phyloP scores from a whole-genome alignment of 2,329 filamentous ascomycete species.

The Pseudogymnoascus sp. region DNA sequence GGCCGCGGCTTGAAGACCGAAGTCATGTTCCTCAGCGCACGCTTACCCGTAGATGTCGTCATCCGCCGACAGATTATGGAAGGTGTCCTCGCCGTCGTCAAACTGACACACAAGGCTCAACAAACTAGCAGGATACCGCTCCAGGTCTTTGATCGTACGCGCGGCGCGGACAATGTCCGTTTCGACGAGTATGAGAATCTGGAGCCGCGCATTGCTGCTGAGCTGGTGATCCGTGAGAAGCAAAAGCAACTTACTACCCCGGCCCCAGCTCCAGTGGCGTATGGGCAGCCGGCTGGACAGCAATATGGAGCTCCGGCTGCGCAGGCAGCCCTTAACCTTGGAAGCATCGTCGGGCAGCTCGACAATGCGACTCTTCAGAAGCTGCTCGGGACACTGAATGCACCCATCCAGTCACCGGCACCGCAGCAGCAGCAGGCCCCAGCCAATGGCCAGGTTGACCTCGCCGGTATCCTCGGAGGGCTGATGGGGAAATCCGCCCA shows the following conservation, averaged over 20 bases:
- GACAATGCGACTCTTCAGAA: slow-evolving; percentile 64
- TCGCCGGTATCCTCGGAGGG: slow-evolving; percentile 26
- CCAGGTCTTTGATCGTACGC: slow-evolving; percentile 75
- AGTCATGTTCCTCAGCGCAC: slow-evolving; percentile 69
- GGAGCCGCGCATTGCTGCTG: slow-evolving; percentile 68
- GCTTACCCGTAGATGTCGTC: slow-evolving; percentile 68
- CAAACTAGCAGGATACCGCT: slow-evolving; percentile 65
- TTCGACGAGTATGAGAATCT: slow-evolving; percentile 85
- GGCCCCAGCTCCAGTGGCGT: slow-evolving; percentile 25
- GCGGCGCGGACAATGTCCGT: slow-evolving; percentile 63
- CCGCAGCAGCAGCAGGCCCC: slow-evolving; percentile 17
- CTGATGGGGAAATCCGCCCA: slow-evolving; percentile 17
- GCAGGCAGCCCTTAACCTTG: slow-evolving; percentile 43
- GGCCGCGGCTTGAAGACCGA: slow-evolving; percentile 65
- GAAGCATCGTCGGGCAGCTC: slow-evolving; percentile 57
- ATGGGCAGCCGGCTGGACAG: slow-evolving; percentile 28
- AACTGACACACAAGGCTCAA: slow-evolving; percentile 64
- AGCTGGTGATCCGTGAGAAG: slow-evolving; percentile 69
- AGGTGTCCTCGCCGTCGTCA: slow-evolving; percentile 77
- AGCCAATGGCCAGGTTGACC: slow-evolving; percentile 22
- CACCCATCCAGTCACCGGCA: slow-evolving; percentile 17
- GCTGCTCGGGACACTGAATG: slow-evolving; percentile 48
- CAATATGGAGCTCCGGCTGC: slow-evolving; percentile 28
- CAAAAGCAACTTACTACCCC: slow-evolving; percentile 33
- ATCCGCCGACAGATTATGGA: slow-evolving; percentile 79